Conservation (phyloP, 2,329 filamentous ascomycete genomes). For the Neodidymelliopsis sp. region DNA sequence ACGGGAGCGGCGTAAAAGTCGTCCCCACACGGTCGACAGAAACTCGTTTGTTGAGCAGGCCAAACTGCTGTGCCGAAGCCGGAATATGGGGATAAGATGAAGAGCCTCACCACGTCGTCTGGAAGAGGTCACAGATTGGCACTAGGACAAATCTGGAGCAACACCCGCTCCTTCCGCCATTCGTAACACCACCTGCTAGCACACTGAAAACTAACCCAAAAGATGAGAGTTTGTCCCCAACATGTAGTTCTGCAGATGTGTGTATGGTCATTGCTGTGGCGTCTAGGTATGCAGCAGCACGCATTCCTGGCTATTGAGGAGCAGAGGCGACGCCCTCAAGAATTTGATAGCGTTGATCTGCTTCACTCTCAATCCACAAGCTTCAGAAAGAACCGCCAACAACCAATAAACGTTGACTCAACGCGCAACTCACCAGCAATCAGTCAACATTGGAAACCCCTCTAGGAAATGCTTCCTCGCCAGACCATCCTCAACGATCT, state of each 20-base stretch:
- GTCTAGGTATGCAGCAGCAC: not conserved
- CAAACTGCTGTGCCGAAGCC: constrained; percentile 1
- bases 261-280: not conserved
- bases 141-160: constrained; percentile 2
- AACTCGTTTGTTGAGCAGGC: constrained; percentile 9
- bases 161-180: constrained; percentile 6
- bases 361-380: too few species aligned
- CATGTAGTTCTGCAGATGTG: not conserved
- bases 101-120: constrained; percentile 5
- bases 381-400: too few species aligned
- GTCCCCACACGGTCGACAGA: constrained; percentile 7
- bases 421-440: too few species aligned
- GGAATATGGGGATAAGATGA: not conserved
- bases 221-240: not conserved
- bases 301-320: not conserved
- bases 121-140: not conserved
- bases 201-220: constrained; percentile 3
- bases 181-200: not conserved
- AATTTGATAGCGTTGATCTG: too few species aligned
- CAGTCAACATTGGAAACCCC: too few species aligned
- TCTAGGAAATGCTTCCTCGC: too few species aligned
- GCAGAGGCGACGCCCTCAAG: not conserved
- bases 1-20: constrained; percentile 12
- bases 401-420: too few species aligned
- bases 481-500: not conserved